A percentile compares a stretch with the other conserved stretches of the same genome.
phyloP scores from a whole-genome alignment of 805 yeast genomes.

The Saturnispora kantuleensis region DNA sequence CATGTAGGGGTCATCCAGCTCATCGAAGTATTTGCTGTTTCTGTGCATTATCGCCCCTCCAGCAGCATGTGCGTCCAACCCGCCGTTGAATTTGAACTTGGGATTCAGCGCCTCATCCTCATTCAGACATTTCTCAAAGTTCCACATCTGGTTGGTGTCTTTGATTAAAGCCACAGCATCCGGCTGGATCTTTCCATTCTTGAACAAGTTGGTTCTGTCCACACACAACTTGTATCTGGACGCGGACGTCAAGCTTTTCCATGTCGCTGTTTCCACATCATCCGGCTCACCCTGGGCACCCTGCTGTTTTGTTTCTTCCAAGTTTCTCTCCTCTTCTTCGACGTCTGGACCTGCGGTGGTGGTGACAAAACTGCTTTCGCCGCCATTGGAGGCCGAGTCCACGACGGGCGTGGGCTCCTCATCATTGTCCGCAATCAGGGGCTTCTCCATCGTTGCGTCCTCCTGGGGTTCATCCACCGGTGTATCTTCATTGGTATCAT shows the following conservation, averaged over 20 bases:
- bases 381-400: neutral
- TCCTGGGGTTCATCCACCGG: neutral
- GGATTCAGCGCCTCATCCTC: constrained; percentile 15
- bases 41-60: constrained; percentile 24
- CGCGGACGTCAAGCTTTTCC: constrained; percentile 78
- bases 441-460: too few species aligned
- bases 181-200: constrained; percentile 44
- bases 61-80: neutral
- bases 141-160: constrained; percentile 57
- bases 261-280: constrained; percentile 69
- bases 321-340: constrained; percentile 18
- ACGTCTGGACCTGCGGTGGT: constrained; percentile 9
- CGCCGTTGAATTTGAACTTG: neutral
- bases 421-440: neutral
- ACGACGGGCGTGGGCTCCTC: neutral
- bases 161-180: constrained; percentile 65
- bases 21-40: constrained; percentile 33
- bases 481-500: neutral
- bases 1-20: constrained; percentile 52
- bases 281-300: constrained; percentile 19
- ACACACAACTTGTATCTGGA: constrained; percentile 68
- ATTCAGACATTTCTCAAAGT: constrained; percentile 39
- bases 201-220: constrained; percentile 58
- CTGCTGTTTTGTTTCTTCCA: constrained; percentile 5
- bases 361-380: neutral